phyloP scores from a whole-genome alignment of 306 rosid species.

The Vigna trinervia region DNA sequence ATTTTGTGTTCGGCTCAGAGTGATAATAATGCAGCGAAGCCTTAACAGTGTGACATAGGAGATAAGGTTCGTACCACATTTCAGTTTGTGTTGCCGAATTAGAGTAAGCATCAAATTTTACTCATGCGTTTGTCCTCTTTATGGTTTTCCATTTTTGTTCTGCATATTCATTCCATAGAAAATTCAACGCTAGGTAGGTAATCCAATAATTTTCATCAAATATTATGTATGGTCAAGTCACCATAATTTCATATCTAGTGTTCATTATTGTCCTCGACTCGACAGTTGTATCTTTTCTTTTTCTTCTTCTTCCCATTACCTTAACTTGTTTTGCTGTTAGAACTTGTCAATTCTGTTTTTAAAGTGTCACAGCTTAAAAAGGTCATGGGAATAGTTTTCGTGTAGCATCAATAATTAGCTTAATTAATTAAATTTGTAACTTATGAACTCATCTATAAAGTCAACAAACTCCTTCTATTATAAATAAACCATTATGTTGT shows the following conservation, averaged over 20 bases:
- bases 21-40: slow-evolving; percentile 42
- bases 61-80: slow-evolving; percentile 51
- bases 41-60: slow-evolving; percentile 39
- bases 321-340: neutral
- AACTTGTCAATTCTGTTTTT: neutral
- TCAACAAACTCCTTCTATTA: neutral
- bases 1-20: slow-evolving; percentile 50
- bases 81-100: slow-evolving; percentile 41
- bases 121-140: slow-evolving; percentile 46
- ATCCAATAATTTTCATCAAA: neutral
- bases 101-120: slow-evolving; percentile 42
- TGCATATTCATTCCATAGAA: slow-evolving; percentile 35
- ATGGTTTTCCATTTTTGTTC: slow-evolving; percentile 39
- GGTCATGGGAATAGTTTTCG: neutral
- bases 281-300: neutral
- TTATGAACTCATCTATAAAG: neutral
- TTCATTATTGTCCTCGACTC: slow-evolving; percentile 4
- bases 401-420: neutral
- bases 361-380: neutral
- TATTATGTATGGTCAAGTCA: slow-evolving; percentile 8
- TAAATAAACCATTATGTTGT: neutral
- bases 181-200: neutral
- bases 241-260: neutral
- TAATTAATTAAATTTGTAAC: neutral
- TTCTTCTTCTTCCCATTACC: neutral